These are phyloP conservation scores for Lagenidium giganteum DNA, from an alignment of 352 stramenopile species.

Conservation along the genomic window DNA sequence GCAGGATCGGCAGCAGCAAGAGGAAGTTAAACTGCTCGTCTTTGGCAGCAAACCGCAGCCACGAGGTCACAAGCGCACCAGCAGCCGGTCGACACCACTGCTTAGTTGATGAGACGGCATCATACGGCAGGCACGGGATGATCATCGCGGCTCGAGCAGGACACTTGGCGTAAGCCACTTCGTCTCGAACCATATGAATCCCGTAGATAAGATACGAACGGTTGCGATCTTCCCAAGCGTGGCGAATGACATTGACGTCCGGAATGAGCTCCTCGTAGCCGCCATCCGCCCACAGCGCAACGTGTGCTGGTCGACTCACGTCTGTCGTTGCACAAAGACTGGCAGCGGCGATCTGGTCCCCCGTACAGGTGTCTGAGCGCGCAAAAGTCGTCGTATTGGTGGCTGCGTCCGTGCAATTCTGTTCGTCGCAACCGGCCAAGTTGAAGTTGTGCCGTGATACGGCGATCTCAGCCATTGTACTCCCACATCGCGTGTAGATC, in stretches of 20 bases:
- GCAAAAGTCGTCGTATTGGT: conserved; percentile 5
- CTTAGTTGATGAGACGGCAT: neutral
- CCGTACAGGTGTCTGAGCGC: conserved; percentile 13
- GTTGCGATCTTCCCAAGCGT: conserved; percentile 14
- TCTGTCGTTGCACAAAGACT: conserved; percentile 8
- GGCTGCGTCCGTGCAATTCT: conserved; percentile 11
- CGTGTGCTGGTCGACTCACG: neutral
- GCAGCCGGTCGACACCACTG: conserved; percentile 25
- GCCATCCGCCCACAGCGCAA: conserved; percentile 17
- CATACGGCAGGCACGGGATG: conserved; percentile 25
- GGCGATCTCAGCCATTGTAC: conserved; percentile 31
- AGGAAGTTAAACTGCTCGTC: conserved; percentile 14
- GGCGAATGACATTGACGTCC: conserved; percentile 12
- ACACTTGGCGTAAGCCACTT: conserved; percentile 16
- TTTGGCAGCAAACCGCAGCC: conserved; percentile 21
- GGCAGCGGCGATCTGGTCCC: conserved; percentile 13
- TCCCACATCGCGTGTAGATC: conserved; percentile 22
- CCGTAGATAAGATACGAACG: conserved; percentile 17
- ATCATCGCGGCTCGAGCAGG: conserved; percentile 14
- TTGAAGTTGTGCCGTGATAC: conserved; percentile 10
- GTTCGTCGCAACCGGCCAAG: conserved; percentile 3
- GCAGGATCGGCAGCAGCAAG: conserved; percentile 24
- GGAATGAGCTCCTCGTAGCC: conserved; percentile 10
- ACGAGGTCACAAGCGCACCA: conserved; percentile 25
- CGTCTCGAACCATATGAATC: conserved; percentile 11